These are phyloP conservation scores for Scedosporium dehoogii DNA, from an alignment of 2,329 filamentous ascomycete genomes.

Conservation along the genomic window DNA sequence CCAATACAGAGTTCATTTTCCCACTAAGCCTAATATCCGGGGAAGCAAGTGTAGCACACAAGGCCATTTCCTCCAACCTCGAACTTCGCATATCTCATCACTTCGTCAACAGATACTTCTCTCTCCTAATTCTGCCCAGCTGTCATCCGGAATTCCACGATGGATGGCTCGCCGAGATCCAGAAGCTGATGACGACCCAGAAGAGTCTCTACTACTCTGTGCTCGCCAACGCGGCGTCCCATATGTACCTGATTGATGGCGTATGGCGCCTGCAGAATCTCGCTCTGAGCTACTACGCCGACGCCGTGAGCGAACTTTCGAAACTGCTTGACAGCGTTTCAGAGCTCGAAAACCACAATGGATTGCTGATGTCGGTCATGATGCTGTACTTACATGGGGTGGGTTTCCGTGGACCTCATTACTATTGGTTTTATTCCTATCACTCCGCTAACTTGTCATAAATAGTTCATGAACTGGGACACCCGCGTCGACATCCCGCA, in stretches of 20 bases:
- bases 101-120: constrained; percentile 13
- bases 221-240: constrained; percentile 17
- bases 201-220: constrained; percentile 20
- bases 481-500: constrained; percentile 12
- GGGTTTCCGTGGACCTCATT: no score
- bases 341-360: constrained; percentile 13
- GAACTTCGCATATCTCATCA: constrained; percentile 12
- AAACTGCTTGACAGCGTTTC: constrained; percentile 9
- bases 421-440: no score
- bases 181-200: constrained; percentile 16
- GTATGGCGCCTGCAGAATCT: constrained; percentile 13
- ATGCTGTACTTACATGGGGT: constrained; percentile 15
- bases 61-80: constrained; percentile 8
- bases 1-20: background rate
- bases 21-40: background rate
- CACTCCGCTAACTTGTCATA: no score
- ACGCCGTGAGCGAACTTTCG: constrained; percentile 12
- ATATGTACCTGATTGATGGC: constrained; percentile 12
- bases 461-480: constrained; percentile 10
- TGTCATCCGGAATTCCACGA: constrained; percentile 19
- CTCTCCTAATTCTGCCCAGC: constrained; percentile 16
- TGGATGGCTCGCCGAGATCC: constrained; percentile 19
- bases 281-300: constrained; percentile 14
- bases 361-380: constrained; percentile 16
- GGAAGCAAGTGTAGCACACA: constrained; percentile 3